Evolutionary conservation across 345 rosid genomes (phyloP), one percentile per base, ranked within the genome.

Genomic region (Geranium rotundifolium): DNA sequence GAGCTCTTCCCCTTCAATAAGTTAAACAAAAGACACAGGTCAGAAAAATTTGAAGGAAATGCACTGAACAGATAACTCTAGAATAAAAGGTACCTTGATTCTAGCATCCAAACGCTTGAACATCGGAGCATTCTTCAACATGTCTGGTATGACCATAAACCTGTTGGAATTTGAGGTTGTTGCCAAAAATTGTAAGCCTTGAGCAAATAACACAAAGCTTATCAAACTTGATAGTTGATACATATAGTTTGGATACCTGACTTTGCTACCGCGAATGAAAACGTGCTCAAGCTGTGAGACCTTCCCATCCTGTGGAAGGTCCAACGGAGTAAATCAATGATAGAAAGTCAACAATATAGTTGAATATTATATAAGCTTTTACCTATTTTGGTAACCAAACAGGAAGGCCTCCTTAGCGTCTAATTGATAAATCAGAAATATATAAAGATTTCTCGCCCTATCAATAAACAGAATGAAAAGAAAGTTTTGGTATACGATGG

Each of bases 81-180:
- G 19, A 57, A 56, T 56, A 65, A 67, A 59, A 19, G 16, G 57
- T 73, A 82, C 96, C 91, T 90, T 93, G 77, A 83, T 82, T 77
- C 79, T 85, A 58, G 83, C 85, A 77, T 93, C 96, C 65, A 88
- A 77, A 27, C 96, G 96, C 80, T 86, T 84, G 79, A 90, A 93
- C 97, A 93, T 88, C 18, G 99, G 97, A 69, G 99, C 96, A 58
- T 90, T 86, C 83, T 93, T 93, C 67, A 90, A 79, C 95, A 93
- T 93, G 77, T 95, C 99, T 15, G 97, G 97, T 81, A 95, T 95
- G 72, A 95, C 95, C 96, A 95, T 88, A 73, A 95, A 95, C 85
- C 99, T 93, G 72, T 71, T 61, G 23, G 66, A 34, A 34, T 34
- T 34, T 34, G 41, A 8, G 41, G 41, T 34, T 34, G 41, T 34